These are phyloP conservation scores for Neodidymelliopsis sp. DNA, from an alignment of 2,329 filamentous ascomycete genomes.

Conservation along the genomic window DNA sequence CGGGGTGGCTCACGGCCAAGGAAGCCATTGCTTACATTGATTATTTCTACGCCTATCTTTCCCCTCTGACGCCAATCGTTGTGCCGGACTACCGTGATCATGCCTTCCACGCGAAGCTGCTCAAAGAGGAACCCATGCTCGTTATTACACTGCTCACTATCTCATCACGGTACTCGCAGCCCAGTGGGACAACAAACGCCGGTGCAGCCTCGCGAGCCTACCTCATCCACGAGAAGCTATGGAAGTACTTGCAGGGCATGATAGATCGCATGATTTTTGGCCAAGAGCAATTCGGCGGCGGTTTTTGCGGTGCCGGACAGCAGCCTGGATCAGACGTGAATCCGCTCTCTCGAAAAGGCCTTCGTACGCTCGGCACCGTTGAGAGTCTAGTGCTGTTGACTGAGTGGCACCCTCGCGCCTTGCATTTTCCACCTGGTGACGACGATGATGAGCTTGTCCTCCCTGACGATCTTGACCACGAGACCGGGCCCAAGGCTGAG, in stretches of 20 bases:
- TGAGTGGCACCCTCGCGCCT: constrained; percentile 93
- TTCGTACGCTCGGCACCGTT: constrained; percentile 90
- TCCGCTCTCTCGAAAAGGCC: constrained; percentile 66
- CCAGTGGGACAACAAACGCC: constrained; percentile 72
- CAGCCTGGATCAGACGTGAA: constrained; percentile 72
- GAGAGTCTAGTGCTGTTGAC: constrained; percentile 94
- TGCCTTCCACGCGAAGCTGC: constrained; percentile 77
- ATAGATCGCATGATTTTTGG: constrained; percentile 95
- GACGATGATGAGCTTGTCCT: constrained; percentile 70
- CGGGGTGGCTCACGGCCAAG: constrained; percentile 93
- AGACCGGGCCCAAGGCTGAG: constrained; percentile 48
- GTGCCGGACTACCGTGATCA: constrained; percentile 88
- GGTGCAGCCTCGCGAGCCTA: constrained; percentile 81
- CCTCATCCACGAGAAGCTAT: constrained; percentile 92
- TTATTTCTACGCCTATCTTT: constrained; percentile 93
- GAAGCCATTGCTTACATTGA: constrained; percentile 94
- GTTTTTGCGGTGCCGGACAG: constrained; percentile 78
- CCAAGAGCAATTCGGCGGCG: constrained; percentile 92
- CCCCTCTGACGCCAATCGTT: constrained; percentile 91
- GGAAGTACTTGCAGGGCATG: constrained; percentile 93
- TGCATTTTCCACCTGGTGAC: constrained; percentile 85
- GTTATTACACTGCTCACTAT: constrained; percentile 92
- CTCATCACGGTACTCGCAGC: constrained; percentile 82
- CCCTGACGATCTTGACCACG: constrained; percentile 72
- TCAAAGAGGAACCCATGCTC: constrained; percentile 91